phyloP scores from a whole-genome alignment of 176 grass and related monocot genomes.

The Oryza brachyantha region DNA sequence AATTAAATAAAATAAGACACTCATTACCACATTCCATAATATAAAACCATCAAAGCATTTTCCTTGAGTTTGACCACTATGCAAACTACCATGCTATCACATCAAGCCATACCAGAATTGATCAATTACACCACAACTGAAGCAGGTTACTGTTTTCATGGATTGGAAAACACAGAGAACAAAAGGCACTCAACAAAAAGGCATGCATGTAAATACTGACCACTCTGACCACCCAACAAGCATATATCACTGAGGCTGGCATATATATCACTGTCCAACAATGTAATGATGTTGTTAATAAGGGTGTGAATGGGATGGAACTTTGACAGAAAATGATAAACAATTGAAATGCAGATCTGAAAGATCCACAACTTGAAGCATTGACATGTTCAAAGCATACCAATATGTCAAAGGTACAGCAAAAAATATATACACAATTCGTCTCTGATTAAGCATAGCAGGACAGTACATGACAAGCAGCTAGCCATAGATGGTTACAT shows the following conservation, averaged over 20 bases:
- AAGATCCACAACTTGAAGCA: background rate
- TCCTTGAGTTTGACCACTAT: background rate
- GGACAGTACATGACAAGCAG: background rate
- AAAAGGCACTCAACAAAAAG: background rate
- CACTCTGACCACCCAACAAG: too few relatives aligned
- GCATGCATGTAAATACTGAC: background rate
- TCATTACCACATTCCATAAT: background rate
- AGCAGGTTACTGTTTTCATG: background rate
- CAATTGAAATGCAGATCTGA: background rate
- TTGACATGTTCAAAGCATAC: background rate
- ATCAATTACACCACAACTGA: background rate
- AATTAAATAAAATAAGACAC: background rate
- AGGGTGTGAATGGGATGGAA: too few relatives aligned
- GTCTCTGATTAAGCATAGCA: constrained; percentile 9
- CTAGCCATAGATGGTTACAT: background rate
- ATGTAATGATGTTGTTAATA: background rate
- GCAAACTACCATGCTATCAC: background rate
- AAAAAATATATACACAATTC: background rate
- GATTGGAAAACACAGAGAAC: background rate
- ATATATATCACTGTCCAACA: background rate
- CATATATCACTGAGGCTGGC: too few relatives aligned
- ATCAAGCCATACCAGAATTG: background rate
- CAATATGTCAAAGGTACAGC: background rate
- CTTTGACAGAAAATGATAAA: too few relatives aligned
- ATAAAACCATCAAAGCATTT: background rate